phyloP scores from a whole-genome alignment of 768 basidiomycete species.

The Lactarius akahatsu region DNA sequence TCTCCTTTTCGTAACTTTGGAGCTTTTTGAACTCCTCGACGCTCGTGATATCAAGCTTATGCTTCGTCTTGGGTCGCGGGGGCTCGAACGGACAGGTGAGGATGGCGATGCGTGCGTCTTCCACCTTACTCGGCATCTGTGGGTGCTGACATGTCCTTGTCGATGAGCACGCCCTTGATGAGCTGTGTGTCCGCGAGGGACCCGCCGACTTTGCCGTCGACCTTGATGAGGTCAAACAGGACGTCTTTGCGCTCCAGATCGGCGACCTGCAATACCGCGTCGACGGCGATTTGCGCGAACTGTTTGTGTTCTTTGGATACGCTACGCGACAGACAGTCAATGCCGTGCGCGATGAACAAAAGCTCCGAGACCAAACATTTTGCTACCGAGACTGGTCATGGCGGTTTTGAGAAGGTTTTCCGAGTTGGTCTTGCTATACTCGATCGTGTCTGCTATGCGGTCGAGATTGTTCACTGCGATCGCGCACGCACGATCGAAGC shows the following conservation, averaged over 20 bases:
- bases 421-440: constrained; percentile 79
- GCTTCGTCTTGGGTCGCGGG: constrained; percentile 98
- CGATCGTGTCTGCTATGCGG: constrained; percentile 84
- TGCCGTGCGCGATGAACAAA: background rate
- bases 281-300: constrained; percentile 97
- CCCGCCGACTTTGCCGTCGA: constrained; percentile 98
- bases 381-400: constrained; percentile 94
- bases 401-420: constrained; percentile 90
- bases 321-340: constrained; percentile 43
- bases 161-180: constrained; percentile 96
- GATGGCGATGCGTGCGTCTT: constrained; percentile 91
- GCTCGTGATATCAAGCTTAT: constrained; percentile 94
- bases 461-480: constrained; percentile 91
- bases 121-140: constrained; percentile 90
- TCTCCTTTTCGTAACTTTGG: constrained; percentile 91
- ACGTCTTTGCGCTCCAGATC: constrained; percentile 95
- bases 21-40: constrained; percentile 97
- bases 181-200: constrained; percentile 92
- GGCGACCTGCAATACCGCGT: constrained; percentile 92
- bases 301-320: constrained; percentile 95
- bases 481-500: constrained; percentile 91
- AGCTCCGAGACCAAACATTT: constrained; percentile 70
- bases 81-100: constrained; percentile 99
- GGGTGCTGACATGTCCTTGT: constrained; percentile 99
- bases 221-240: constrained; percentile 97